These are phyloP conservation scores for Lepraria neglecta DNA, from an alignment of 495 filamentous ascomycete species.

Conservation along the genomic window DNA sequence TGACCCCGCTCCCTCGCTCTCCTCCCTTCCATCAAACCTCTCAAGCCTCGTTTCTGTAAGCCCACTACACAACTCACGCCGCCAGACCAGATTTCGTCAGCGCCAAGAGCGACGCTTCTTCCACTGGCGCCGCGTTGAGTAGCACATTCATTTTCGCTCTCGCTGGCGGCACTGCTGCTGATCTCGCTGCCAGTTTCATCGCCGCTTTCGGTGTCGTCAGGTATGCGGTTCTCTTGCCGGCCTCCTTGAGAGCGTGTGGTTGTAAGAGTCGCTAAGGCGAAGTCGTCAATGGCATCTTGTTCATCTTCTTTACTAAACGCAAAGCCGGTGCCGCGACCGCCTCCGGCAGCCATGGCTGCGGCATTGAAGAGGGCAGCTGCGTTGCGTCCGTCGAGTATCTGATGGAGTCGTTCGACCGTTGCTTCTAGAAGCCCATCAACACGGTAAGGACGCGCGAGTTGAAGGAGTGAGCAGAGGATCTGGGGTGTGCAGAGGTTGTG, in stretches of 20 bases:
- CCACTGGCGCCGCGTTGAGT: constrained; percentile 43
- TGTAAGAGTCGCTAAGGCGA: constrained; percentile 11
- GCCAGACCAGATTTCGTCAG: constrained; percentile 60
- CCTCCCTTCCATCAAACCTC: constrained; percentile 91
- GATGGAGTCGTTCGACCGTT: constrained; percentile 83
- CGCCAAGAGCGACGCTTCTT: constrained; percentile 36
- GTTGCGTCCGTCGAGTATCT: constrained; percentile 83
- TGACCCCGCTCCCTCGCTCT: constrained; percentile 67
- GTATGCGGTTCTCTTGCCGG: constrained; percentile 2
- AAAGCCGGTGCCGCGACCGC: constrained; percentile 63
- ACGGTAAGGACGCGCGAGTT: constrained; percentile 87
- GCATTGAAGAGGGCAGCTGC: constrained; percentile 97
- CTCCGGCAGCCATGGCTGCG: constrained; percentile 94
- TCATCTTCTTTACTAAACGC: constrained; percentile 29
- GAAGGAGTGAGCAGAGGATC: constrained; percentile 88
- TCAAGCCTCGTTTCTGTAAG: constrained; percentile 83
- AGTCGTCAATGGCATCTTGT: constrained; percentile 9
- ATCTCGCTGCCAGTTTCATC: constrained; percentile 25
- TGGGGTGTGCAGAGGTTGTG: constrained; percentile 86
- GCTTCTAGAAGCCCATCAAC: constrained; percentile 89
- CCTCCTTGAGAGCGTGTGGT: constrained; percentile 15
- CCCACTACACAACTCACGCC: constrained; percentile 92
- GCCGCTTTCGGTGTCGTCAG: constrained; percentile 15
- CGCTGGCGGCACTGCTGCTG: constrained; percentile 32
- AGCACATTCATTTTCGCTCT: constrained; percentile 25